phyloP scores from a whole-genome alignment of 495 filamentous ascomycete species.

The Diplogelasinospora grovesii region DNA sequence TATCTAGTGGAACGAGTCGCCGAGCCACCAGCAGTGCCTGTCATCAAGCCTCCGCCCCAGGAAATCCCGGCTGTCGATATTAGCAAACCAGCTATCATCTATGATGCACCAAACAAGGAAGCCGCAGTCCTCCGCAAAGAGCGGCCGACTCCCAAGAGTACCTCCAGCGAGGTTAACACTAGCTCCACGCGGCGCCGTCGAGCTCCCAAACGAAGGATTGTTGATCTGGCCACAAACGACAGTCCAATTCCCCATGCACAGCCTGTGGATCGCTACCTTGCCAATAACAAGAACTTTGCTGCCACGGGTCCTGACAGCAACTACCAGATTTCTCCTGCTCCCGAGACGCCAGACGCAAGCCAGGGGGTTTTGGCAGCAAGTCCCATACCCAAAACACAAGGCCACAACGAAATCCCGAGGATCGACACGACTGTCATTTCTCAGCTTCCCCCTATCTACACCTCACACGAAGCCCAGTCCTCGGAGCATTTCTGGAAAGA shows the following conservation, averaged over 20 bases:
- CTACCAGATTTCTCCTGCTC: conserved; percentile 39
- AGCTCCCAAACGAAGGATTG: conserved; percentile 66
- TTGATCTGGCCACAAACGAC: conserved; percentile 68
- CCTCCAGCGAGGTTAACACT: conserved; percentile 46
- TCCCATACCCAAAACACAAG: conserved; percentile 20
- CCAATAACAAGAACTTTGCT: conserved; percentile 2
- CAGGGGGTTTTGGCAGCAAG: conserved; percentile 20
- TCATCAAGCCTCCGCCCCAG: conserved; percentile 58
- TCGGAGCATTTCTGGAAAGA: conserved; percentile 35
- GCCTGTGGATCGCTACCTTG: conserved; percentile 14
- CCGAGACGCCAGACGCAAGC: conserved; percentile 23
- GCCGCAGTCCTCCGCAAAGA: conserved; percentile 47
- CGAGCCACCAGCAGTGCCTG: conserved; percentile 64
- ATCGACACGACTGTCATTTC: conserved; percentile 38
- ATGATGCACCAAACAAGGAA: conserved; percentile 38
- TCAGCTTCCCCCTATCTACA: conserved; percentile 34
- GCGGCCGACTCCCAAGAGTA: conserved; percentile 33
- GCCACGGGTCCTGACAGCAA: conserved; percentile 24
- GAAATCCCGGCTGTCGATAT: conserved; percentile 56
- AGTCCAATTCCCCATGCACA: conserved; percentile 30
- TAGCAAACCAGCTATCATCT: conserved; percentile 54
- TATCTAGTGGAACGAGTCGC: conserved; percentile 77
- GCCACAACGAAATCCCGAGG: conserved; percentile 36
- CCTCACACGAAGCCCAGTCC: conserved; percentile 31
- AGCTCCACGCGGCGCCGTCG: conserved; percentile 44